A percentile compares a stretch with the other conserved stretches of the same genome.
Conservation (phyloP, 306 rosid species). For the Prunus persica region DNA sequence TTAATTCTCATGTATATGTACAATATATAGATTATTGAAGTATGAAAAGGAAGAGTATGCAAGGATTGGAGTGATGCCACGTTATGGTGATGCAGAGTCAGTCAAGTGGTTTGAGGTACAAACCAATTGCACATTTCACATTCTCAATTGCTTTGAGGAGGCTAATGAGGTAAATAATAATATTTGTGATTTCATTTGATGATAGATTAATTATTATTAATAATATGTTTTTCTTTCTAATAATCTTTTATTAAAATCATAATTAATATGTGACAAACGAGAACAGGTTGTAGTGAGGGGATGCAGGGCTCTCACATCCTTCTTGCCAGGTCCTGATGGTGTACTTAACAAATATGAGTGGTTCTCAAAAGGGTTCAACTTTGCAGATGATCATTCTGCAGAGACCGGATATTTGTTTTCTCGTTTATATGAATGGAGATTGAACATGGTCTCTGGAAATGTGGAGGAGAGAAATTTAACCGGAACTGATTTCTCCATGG, state of each 20-base stretch:
- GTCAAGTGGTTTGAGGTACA: slow-evolving; percentile 63
- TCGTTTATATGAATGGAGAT: slow-evolving; percentile 55
- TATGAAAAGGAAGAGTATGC: slow-evolving; percentile 46
- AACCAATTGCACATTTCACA: slow-evolving; percentile 58
- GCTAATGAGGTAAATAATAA: slow-evolving; percentile 36
- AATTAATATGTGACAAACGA: no score
- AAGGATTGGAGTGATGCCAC: slow-evolving; percentile 80
- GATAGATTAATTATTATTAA: no score
- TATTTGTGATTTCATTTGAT: no score
- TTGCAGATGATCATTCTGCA: background rate
- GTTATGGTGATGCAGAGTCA: slow-evolving; percentile 55
- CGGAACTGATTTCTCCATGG: slow-evolving; percentile 37
- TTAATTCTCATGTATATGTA: background rate
- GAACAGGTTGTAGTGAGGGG: slow-evolving; percentile 73
- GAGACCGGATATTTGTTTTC: slow-evolving; percentile 20
- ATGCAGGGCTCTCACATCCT: slow-evolving; percentile 55
- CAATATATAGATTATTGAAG: slow-evolving; percentile 36
- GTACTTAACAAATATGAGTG: slow-evolving; percentile 33
- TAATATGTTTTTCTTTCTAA: no score
- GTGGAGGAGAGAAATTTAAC: slow-evolving; percentile 43
- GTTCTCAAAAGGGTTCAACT: slow-evolving; percentile 18
- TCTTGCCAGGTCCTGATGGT: slow-evolving; percentile 49
- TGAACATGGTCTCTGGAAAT: slow-evolving; percentile 55
- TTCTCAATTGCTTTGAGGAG: slow-evolving; percentile 63
- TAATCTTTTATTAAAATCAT: no score